Evolutionary conservation across 176 grass and related monocot species (phyloP).

Genomic region (Carex cristatella): DNA sequence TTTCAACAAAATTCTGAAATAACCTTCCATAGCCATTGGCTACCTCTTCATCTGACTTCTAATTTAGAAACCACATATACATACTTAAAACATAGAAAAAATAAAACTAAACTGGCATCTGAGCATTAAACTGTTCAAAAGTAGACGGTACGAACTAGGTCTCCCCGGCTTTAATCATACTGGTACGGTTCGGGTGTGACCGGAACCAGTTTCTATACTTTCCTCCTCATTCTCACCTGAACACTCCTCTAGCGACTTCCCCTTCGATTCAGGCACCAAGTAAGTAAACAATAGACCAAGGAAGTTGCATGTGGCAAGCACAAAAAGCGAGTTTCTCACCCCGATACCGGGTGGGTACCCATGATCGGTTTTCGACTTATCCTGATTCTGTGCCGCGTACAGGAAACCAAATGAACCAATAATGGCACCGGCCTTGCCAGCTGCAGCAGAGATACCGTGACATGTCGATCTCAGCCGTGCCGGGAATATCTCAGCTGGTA

Average conservation of each 20-base stretch:
- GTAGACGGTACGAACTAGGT: background rate
- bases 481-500: conserved; percentile 66
- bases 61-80: background rate
- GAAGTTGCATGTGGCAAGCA: conserved; percentile 35
- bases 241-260: conserved; percentile 52
- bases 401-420: conserved; percentile 62
- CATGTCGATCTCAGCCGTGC: conserved; percentile 52
- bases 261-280: conserved; percentile 48
- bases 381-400: conserved; percentile 53
- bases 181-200: conserved; percentile 26
- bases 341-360: conserved; percentile 66
- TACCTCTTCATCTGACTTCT: background rate
- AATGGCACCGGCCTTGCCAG: conserved; percentile 56
- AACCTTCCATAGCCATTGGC: background rate
- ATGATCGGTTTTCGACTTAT: conserved; percentile 26
- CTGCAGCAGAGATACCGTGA: conserved; percentile 51
- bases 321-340: conserved; percentile 54
- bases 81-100: background rate
- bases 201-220: background rate
- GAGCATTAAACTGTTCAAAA: background rate
- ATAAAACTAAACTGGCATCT: background rate
- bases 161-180: background rate
- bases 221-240: conserved; percentile 45
- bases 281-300: conserved; percentile 39
- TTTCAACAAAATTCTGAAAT: background rate